Evolutionary conservation across 306 rosid genomes (phyloP).

Genomic region (Quercus parvula): DNA sequence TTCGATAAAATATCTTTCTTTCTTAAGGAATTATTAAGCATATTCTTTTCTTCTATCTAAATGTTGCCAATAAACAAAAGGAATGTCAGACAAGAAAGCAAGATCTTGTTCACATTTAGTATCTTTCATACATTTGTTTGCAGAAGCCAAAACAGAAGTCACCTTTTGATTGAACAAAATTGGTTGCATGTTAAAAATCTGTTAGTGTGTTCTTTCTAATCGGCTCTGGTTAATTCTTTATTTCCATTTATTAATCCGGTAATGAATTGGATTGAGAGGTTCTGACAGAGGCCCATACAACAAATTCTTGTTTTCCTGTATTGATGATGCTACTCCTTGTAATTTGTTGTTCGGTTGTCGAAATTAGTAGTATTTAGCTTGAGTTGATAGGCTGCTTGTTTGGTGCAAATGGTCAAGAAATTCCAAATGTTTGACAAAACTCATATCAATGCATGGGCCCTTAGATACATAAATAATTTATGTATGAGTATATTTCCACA

Average conservation of each 20-base stretch:
- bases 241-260: neutral
- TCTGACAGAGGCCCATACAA: neutral
- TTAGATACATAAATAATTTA: neutral
- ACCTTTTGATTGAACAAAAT: too few species aligned
- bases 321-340: neutral
- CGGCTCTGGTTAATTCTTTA: neutral
- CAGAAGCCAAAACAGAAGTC: too few species aligned
- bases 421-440: neutral
- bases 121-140: too few species aligned
- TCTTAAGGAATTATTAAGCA: too few species aligned
- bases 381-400: neutral
- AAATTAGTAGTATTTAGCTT: neutral
- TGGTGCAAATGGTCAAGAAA: conserved; percentile 4
- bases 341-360: neutral
- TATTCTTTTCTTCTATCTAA: too few species aligned
- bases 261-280: neutral
- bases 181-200: too few species aligned
- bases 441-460: neutral
- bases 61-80: too few species aligned
- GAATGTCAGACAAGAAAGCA: neutral
- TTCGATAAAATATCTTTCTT: neutral
- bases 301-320: neutral
- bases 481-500: neutral
- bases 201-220: neutral
- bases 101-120: too few species aligned